Conservation (phyloP, 352 stramenopile species). For the Elongisporangium undulatum region DNA sequence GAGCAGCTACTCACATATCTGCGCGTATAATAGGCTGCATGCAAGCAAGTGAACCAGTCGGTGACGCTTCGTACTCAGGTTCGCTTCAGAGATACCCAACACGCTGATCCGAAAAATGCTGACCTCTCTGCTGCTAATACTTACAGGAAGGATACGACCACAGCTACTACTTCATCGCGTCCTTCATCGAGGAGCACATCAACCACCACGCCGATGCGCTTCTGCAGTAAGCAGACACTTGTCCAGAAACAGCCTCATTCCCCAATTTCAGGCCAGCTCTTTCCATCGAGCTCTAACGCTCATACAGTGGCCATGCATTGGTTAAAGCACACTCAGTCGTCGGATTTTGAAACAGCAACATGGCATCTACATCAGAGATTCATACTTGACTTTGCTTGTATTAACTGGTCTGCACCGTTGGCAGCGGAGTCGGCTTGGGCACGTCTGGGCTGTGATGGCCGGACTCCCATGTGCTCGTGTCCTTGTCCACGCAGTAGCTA, state of each 20-base stretch:
- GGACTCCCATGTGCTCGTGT: not conserved
- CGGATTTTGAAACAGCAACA: not conserved
- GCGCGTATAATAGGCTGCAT: slow-evolving; percentile 32
- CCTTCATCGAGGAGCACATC: slow-evolving; percentile 95
- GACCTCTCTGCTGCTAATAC: not conserved
- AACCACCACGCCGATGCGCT: slow-evolving; percentile 91
- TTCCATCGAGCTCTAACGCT: no score
- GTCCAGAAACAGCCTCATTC: not conserved
- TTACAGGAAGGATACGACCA: slow-evolving; percentile 93
- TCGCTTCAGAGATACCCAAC: not conserved
- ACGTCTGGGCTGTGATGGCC: not conserved
- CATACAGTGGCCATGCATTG: no score
- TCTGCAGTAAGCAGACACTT: slow-evolving; percentile 26
- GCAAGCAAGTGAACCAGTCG: slow-evolving; percentile 76
- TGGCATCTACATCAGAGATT: not conserved
- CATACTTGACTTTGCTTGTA: not conserved
- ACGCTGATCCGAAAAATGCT: not conserved
- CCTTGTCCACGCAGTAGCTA: not conserved
- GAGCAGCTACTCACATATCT: not conserved
- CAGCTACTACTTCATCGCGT: slow-evolving; percentile 97
- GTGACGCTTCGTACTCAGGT: slow-evolving; percentile 76
- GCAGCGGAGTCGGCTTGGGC: not conserved
- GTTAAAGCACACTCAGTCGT: no score
- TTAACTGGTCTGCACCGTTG: not conserved
- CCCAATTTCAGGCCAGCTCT: not conserved